These are phyloP conservation scores for Globisporangium takayamanum DNA, from an alignment of 352 stramenopile genomes.

Conservation along the genomic window DNA sequence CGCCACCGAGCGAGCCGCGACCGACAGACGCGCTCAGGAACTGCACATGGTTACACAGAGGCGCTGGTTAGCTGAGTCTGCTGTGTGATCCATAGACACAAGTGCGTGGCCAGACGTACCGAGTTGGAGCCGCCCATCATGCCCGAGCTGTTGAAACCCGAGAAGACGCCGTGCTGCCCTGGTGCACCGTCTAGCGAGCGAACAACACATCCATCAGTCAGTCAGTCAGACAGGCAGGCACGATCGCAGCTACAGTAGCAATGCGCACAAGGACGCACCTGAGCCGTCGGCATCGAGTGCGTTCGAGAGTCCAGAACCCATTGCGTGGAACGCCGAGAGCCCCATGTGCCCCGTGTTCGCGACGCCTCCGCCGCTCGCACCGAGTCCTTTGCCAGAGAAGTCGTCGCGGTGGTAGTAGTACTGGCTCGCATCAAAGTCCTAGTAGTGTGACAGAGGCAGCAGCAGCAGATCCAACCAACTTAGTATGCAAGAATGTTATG, in stretches of 20 bases:
- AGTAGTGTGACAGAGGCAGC: slow-evolving; percentile 5
- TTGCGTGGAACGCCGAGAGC: slow-evolving; percentile 46
- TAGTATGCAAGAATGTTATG: background rate
- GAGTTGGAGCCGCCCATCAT: slow-evolving; percentile 36
- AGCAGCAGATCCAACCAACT: background rate
- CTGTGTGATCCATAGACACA: background rate
- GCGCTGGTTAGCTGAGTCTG: background rate
- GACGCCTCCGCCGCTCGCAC: slow-evolving; percentile 18
- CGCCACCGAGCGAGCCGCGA: slow-evolving; percentile 18
- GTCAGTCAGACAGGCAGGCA: background rate
- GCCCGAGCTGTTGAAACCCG: slow-evolving; percentile 35
- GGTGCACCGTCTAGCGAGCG: slow-evolving; percentile 1
- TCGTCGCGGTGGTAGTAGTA: slow-evolving; percentile 87
- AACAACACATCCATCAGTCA: background rate
- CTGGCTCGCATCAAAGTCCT: slow-evolving; percentile 84
- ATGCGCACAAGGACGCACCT: background rate
- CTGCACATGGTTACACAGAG: slow-evolving; percentile 15
- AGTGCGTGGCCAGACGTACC: slow-evolving; percentile 17
- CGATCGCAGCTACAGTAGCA: background rate
- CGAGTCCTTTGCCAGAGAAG: slow-evolving; percentile 34
- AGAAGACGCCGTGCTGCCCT: slow-evolving; percentile 23
- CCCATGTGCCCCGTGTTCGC: slow-evolving; percentile 24
- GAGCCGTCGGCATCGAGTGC: slow-evolving; percentile 22
- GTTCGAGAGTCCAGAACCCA: slow-evolving; percentile 28
- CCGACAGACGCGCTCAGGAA: slow-evolving; percentile 44